Conservation (phyloP, 169 alveolate genomes). For the Perkinsus chesapeaki region DNA sequence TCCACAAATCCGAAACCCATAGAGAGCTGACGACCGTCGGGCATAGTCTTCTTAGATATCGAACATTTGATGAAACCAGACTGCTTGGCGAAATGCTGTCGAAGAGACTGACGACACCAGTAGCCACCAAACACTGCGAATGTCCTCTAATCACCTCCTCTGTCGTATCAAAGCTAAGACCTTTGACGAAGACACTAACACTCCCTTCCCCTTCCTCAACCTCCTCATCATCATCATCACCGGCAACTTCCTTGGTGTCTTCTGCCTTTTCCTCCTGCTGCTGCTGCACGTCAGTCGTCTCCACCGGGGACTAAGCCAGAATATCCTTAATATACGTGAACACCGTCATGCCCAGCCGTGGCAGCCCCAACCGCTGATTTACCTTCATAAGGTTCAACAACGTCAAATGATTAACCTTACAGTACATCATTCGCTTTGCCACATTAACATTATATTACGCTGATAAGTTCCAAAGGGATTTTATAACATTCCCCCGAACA, state of each 20-base stretch:
- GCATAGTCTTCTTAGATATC: background rate
- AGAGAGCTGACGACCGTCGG: conserved; percentile 43
- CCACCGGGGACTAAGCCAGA: too few relatives aligned
- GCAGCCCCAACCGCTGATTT: too few relatives aligned
- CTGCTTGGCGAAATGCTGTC: conserved; percentile 46
- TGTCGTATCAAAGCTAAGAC: conserved; percentile 68
- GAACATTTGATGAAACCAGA: conserved; percentile 33
- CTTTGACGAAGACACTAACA: conserved; percentile 74
- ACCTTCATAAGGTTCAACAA: too few relatives aligned
- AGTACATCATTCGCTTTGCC: too few relatives aligned
- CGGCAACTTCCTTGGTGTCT: background rate
- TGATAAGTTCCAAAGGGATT: too few relatives aligned
- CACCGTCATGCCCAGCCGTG: too few relatives aligned
- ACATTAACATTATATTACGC: too few relatives aligned
- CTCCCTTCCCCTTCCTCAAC: conserved; percentile 13
- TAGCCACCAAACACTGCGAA: conserved; percentile 31
- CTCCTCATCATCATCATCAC: conserved; percentile 13
- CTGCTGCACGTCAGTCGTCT: too few relatives aligned
- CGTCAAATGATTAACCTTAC: too few relatives aligned
- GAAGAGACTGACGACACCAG: conserved; percentile 48
- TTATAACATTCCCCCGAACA: too few relatives aligned
- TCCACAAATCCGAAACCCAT: conserved; percentile 88
- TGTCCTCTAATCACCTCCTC: conserved; percentile 42
- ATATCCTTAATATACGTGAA: too few relatives aligned
- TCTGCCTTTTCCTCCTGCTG: background rate